These are phyloP conservation scores for Yamadazyma sp. DNA, from an alignment of 805 yeast genomes.

Conservation along the genomic window DNA sequence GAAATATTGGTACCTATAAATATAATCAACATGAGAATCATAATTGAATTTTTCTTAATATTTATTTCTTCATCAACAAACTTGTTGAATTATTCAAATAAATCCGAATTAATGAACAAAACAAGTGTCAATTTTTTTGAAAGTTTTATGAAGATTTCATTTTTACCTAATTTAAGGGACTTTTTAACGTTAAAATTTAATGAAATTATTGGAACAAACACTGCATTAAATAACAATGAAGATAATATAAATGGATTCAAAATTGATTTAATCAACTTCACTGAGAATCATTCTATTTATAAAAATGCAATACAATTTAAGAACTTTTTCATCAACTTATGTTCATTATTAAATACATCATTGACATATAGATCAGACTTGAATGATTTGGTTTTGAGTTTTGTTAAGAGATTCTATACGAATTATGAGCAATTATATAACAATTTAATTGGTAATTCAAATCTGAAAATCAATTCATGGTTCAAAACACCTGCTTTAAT, in stretches of 20 bases:
- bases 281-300: constrained; percentile 18
- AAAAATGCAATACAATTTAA: constrained; percentile 47
- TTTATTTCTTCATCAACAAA: constrained; percentile 56
- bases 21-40: constrained; percentile 75
- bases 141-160: constrained; percentile 60
- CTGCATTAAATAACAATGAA: constrained; percentile 4
- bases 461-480: constrained; percentile 21
- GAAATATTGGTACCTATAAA: constrained; percentile 66
- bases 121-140: constrained; percentile 48
- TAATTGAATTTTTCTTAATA: constrained; percentile 68
- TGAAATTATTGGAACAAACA: constrained; percentile 4
- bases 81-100: constrained; percentile 3
- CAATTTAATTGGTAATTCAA: constrained; percentile 27
- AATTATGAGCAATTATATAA: constrained; percentile 32
- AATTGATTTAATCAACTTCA: constrained; percentile 1
- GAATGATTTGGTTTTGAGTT: constrained; percentile 41
- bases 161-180: constrained; percentile 60
- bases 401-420: constrained; percentile 33
- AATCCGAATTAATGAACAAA: constrained; percentile 8
- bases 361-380: constrained; percentile 53
- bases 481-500: constrained; percentile 29
- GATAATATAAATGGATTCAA: constrained; percentile 3
- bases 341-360: constrained; percentile 59
- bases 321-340: constrained; percentile 43
- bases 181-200: constrained; percentile 34